Evolutionary conservation across 768 basidiomycete genomes (phyloP).

Genomic region (Collybiopsis luxurians): DNA sequence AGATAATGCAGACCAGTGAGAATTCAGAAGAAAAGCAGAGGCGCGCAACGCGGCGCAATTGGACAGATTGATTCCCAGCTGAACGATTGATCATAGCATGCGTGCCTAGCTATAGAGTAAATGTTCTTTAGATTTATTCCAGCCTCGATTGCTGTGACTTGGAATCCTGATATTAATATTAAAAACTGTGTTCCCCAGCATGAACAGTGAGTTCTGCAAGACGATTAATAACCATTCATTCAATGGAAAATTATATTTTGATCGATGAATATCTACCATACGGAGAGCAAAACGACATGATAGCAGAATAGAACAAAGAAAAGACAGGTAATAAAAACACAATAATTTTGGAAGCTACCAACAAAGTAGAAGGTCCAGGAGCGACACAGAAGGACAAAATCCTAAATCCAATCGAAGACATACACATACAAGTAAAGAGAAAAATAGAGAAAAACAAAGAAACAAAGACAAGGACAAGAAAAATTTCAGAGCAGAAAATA

Average conservation of each 20-base stretch:
- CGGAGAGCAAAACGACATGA: not conserved
- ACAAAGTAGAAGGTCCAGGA: not conserved
- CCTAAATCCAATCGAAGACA: not conserved
- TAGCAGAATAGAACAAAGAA: not conserved
- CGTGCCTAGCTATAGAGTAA: too few relatives aligned
- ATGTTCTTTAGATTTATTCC: too few relatives aligned
- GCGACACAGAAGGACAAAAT: not conserved
- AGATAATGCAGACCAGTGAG: too few relatives aligned
- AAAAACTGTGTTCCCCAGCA: too few relatives aligned
- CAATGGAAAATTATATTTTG: too few relatives aligned
- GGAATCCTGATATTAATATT: too few relatives aligned
- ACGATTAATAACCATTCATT: too few relatives aligned
- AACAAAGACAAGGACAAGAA: not conserved
- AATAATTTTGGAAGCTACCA: too few relatives aligned
- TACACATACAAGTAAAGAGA: not conserved
- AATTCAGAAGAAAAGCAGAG: slow-evolving; percentile 6
- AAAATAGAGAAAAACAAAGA: not conserved
- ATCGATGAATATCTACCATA: too few relatives aligned
- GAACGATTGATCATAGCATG: too few relatives aligned
- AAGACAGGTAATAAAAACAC: slow-evolving; percentile 1
- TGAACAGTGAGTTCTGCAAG: too few relatives aligned
- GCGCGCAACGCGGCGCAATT: not conserved
- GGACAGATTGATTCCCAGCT: not conserved
- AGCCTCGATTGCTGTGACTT: too few relatives aligned
- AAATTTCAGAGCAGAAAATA: not conserved